A percentile compares a stretch with the other conserved stretches of the same genome.
phyloP scores from a whole-genome alignment of 441 rosid genomes.

The Cnidoscolus chayamansa region DNA sequence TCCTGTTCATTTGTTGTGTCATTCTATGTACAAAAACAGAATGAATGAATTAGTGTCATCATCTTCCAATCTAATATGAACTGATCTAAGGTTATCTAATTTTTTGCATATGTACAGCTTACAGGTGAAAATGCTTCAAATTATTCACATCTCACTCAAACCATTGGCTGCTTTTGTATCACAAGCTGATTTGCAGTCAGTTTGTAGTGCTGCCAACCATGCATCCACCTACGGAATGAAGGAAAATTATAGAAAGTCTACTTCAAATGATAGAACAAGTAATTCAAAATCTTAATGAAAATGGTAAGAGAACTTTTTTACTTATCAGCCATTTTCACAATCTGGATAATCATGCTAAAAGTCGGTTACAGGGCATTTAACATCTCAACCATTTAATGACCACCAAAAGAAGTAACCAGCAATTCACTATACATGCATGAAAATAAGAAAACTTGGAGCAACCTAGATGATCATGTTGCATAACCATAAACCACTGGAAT shows the following conservation, averaged over 20 bases:
- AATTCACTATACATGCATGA: not conserved
- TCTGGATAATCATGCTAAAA: not conserved
- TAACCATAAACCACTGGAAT: not conserved
- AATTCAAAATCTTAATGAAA: not conserved
- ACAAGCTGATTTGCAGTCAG: conserved; percentile 46
- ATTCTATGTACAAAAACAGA: conserved; percentile 35
- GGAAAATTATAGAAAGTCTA: not conserved
- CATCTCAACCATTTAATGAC: not conserved
- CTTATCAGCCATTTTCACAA: not conserved
- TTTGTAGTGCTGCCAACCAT: conserved; percentile 57
- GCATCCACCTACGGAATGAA: conserved; percentile 52
- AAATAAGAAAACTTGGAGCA: not conserved
- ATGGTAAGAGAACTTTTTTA: not conserved
- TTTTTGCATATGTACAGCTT: conserved; percentile 30
- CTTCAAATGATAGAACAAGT: not conserved
- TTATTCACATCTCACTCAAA: conserved; percentile 23
- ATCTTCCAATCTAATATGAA: conserved; percentile 9
- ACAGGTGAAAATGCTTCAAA: not conserved
- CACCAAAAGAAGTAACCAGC: not conserved
- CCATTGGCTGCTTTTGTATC: conserved; percentile 41
- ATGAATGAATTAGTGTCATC: conserved; percentile 31
- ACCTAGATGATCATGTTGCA: not conserved
- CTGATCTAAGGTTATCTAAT: conserved; percentile 11
- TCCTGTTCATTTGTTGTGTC: conserved; percentile 9
- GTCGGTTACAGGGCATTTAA: not conserved